These are phyloP conservation scores for Populus trichocarpa DNA, from an alignment of 441 rosid species.

Conservation along the genomic window DNA sequence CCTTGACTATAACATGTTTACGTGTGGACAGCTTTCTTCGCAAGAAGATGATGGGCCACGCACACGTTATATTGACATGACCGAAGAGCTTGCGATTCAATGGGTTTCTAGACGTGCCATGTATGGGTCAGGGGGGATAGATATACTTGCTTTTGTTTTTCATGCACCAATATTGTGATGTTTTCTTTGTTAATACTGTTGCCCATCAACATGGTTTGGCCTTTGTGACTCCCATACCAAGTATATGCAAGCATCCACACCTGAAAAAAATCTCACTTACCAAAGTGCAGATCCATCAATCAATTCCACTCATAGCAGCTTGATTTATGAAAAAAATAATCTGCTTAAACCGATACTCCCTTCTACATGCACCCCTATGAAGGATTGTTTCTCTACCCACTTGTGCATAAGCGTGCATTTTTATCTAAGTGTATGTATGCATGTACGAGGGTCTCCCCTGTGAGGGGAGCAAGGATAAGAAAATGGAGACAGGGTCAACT, in stretches of 20 bases:
- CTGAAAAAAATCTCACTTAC: not conserved
- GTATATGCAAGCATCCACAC: too few relatives aligned
- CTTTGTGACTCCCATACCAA: not conserved
- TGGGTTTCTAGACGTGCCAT: conserved; percentile 1
- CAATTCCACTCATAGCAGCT: not conserved
- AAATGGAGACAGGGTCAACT: not conserved
- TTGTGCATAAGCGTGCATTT: too few relatives aligned
- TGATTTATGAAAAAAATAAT: too few relatives aligned
- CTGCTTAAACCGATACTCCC: too few relatives aligned
- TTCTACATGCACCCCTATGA: too few relatives aligned
- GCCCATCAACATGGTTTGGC: not conserved
- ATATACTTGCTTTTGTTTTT: not conserved
- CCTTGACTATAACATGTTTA: conserved; percentile 4
- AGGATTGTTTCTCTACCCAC: too few relatives aligned
- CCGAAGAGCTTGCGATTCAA: conserved; percentile 8
- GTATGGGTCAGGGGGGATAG: not conserved
- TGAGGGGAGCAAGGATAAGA: not conserved
- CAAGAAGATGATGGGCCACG: conserved; percentile 18
- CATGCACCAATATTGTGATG: not conserved
- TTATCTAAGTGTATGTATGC: too few relatives aligned
- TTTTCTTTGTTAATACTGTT: not conserved
- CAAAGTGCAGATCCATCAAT: not conserved
- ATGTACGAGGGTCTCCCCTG: too few relatives aligned
- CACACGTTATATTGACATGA: conserved; percentile 28
- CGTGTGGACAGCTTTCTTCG: conserved; percentile 5